These are phyloP conservation scores for Xylaria cubensis DNA, from an alignment of 495 filamentous ascomycete species.

Conservation along the genomic window DNA sequence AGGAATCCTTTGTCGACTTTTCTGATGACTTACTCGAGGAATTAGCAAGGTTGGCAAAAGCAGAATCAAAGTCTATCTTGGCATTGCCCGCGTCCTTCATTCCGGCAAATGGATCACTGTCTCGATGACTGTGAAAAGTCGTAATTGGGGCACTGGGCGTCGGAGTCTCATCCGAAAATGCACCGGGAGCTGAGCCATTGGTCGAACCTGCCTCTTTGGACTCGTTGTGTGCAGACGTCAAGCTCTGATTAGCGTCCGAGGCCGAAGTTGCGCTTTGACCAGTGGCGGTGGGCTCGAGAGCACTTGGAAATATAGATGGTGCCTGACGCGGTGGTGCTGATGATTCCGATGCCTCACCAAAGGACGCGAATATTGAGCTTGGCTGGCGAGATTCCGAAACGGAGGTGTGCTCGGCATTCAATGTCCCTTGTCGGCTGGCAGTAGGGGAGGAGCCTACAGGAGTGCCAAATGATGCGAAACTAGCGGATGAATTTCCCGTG, in stretches of 20 bases:
- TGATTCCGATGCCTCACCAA: slow-evolving; percentile 69
- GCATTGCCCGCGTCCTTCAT: slow-evolving; percentile 61
- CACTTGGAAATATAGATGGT: slow-evolving; percentile 78
- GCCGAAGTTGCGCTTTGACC: slow-evolving; percentile 42
- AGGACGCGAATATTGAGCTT: slow-evolving; percentile 72
- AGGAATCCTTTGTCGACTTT: slow-evolving; percentile 37
- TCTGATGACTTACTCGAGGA: slow-evolving; percentile 39
- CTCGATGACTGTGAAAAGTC: slow-evolving; percentile 38
- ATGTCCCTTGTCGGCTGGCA: slow-evolving; percentile 53
- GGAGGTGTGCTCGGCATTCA: slow-evolving; percentile 60
- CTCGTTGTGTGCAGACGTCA: slow-evolving; percentile 39
- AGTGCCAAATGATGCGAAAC: slow-evolving; percentile 59
- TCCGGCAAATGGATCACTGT: slow-evolving; percentile 62
- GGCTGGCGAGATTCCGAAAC: slow-evolving; percentile 74
- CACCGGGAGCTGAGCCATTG: slow-evolving; percentile 57
- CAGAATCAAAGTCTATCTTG: slow-evolving; percentile 80
- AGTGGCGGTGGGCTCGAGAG: slow-evolving; percentile 35
- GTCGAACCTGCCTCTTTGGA: slow-evolving; percentile 30
- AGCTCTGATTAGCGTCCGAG: slow-evolving; percentile 42
- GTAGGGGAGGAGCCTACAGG: slow-evolving; percentile 64
- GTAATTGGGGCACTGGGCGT: slow-evolving; percentile 54
- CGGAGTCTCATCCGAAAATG: slow-evolving; percentile 64
- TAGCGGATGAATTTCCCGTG: slow-evolving; percentile 58
- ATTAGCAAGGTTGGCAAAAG: slow-evolving; percentile 67
- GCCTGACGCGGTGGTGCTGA: slow-evolving; percentile 79